Percentiles rank a stretch among this genome's conserved stretches.
Conservation (phyloP, 441 rosid genomes). For the Pelargonium myrrhifolium region DNA sequence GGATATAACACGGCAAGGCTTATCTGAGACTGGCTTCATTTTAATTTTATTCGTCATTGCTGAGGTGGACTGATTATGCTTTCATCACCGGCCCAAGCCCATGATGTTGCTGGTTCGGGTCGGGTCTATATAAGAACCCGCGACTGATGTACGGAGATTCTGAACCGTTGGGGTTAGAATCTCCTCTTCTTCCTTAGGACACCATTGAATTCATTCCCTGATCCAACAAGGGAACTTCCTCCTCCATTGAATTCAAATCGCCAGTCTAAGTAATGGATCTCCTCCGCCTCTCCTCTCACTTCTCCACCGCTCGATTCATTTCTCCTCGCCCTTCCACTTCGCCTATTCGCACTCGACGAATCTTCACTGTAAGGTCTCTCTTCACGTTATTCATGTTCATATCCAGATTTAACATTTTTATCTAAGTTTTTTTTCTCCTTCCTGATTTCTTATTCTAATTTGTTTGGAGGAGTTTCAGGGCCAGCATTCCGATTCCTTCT, state of each 20-base stretch:
- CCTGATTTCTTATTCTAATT: not conserved
- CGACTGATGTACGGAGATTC: not conserved
- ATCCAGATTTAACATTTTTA: too few species aligned
- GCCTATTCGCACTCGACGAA: slow-evolving; percentile 25
- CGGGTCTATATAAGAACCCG: not conserved
- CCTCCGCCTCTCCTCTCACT: slow-evolving; percentile 30
- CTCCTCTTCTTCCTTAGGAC: not conserved
- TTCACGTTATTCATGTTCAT: slow-evolving; percentile 16
- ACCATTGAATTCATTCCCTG: not conserved
- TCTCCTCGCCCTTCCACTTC: slow-evolving; percentile 18
- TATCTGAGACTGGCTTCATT: too few species aligned
- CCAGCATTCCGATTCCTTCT: slow-evolving; percentile 53
- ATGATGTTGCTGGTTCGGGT: not conserved
- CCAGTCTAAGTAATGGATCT: slow-evolving; percentile 37
- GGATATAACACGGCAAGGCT: too few species aligned
- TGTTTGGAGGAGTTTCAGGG: slow-evolving; percentile 28
- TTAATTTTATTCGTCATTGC: too few species aligned
- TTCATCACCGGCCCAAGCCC: too few species aligned
- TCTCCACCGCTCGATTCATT: slow-evolving; percentile 36
- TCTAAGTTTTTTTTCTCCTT: not conserved
- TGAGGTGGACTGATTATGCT: too few species aligned
- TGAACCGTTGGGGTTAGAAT: slow-evolving; percentile 1
- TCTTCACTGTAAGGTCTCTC: slow-evolving; percentile 45
- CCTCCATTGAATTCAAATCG: slow-evolving; percentile 7
- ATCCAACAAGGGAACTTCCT: slow-evolving; percentile 10